Base-by-base conservation (phyloP, 2,329 filamentous ascomycete genomes). In the Diaporthe helianthi region DNA sequence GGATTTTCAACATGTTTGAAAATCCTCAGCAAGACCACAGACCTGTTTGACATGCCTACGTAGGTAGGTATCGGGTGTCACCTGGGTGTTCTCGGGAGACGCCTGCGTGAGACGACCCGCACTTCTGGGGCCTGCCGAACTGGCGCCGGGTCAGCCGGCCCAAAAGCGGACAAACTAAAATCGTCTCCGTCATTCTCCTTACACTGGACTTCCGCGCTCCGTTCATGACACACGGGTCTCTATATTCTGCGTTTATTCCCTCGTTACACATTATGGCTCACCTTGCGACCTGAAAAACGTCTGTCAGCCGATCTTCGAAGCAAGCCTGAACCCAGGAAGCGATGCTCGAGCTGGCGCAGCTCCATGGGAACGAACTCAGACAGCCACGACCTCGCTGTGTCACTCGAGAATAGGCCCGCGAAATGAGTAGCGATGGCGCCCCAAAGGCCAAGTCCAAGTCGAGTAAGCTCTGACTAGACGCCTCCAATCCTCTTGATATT, bases 351-450 rank as follows among this genome's bases (percentile, higher is more conserved):
- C 36, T 46, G 49, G 53, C 47, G 44, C 51, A 29, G 33, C 38
- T 38, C 33, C 46, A 22, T 41, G 55, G 24, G 46, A 67, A 52
- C 29, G 36, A 67, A 52, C 29, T 24, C 51, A 54, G 54, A 69
- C 26, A 55, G 31, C 26, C 44, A 29, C 38, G 38, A 69, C 53
- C 26, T 17, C 24, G n/a, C 29, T 36, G 44, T 44, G 55, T 26
- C 55, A 31, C 63, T 67, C 51, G 55, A 67, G 54, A 70, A 65
- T 65, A 69, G 71, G 67, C 36, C 24, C 61, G 58, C 74, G 71
- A 70, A 67, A 80, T 80, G 79, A 77, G 70, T 63, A 71, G 78
- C 68, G 74, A 79, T 77, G 76, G 75, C 74, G 71, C 75, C 68
- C 72, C 75, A 65, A 78, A 77, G 71, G 72, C 75, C 72, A 72